Evolutionary conservation across 2,329 filamentous ascomycete genomes (phyloP).

Genomic region (Tolypocladium ovalisporum): DNA sequence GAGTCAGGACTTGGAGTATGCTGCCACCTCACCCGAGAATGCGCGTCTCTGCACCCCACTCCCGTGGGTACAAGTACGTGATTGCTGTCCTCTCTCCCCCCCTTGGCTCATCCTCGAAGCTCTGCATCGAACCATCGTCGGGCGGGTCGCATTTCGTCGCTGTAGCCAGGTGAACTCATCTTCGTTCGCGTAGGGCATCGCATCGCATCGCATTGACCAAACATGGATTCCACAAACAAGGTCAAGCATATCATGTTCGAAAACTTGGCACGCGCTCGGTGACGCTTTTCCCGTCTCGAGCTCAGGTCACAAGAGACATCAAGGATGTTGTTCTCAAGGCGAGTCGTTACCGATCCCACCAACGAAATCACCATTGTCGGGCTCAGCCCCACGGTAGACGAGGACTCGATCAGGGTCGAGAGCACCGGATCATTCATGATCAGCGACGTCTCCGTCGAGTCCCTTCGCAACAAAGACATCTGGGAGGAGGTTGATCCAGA

Average conservation of each 20-base stretch:
- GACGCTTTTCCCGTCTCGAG: conserved; percentile 49
- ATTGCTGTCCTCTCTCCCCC: neutral
- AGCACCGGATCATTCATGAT: conserved; percentile 41
- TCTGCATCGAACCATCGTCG: too few species aligned
- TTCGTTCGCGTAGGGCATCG: neutral
- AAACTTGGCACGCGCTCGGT: conserved; percentile 50
- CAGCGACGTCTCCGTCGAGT: conserved; percentile 48
- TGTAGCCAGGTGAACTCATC: neutral
- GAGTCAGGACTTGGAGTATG: neutral
- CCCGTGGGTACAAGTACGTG: neutral
- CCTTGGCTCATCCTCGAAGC: neutral
- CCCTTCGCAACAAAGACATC: conserved; percentile 39
- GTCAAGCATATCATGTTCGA: conserved; percentile 43
- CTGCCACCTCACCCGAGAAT: neutral
- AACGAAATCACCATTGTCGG: conserved; percentile 49
- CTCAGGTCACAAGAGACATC: conserved; percentile 50
- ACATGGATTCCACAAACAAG: conserved; percentile 26
- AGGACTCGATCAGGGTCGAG: conserved; percentile 50
- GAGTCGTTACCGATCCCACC: conserved; percentile 8
- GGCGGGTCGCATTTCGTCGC: neutral
- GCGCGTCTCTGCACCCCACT: neutral
- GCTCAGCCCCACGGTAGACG: conserved; percentile 42
- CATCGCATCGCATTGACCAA: neutral
- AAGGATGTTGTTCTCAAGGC: conserved; percentile 31
- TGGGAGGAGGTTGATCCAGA: conserved; percentile 40